A percentile compares a stretch with the other conserved stretches of the same genome.
phyloP scores from a whole-genome alignment of 2,329 filamentous ascomycete genomes.

The Microthyrium microscopicum region DNA sequence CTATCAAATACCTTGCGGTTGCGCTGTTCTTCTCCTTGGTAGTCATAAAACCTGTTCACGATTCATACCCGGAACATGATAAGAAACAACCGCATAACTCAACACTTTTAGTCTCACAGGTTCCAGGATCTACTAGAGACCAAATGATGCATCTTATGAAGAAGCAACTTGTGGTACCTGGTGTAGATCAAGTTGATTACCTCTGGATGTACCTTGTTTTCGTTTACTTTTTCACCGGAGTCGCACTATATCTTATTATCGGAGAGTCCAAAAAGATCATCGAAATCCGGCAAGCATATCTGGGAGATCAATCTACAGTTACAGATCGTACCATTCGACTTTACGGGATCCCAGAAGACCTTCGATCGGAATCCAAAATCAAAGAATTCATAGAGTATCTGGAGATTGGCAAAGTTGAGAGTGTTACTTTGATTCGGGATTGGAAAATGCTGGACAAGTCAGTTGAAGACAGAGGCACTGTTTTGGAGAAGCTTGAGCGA shows the following conservation, averaged over 20 bases:
- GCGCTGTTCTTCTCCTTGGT: constrained; percentile 68
- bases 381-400: constrained; percentile 76
- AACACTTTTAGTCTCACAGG: neutral
- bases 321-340: constrained; percentile 88
- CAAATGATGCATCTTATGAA: neutral
- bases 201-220: constrained; percentile 93
- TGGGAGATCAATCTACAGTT: constrained; percentile 86
- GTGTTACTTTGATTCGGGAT: constrained; percentile 68
- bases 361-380: constrained; percentile 69
- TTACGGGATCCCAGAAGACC: constrained; percentile 66
- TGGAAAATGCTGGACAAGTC: constrained; percentile 70
- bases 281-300: constrained; percentile 69
- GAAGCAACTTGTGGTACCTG: neutral
- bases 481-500: constrained; percentile 61
- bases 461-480: constrained; percentile 46
- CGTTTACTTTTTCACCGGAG: constrained; percentile 73
- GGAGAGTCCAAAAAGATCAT: constrained; percentile 75
- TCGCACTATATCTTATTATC: constrained; percentile 71
- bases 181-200: constrained; percentile 35
- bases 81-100: constrained; percentile 1
- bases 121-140: neutral
- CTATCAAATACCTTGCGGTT: constrained; percentile 62
- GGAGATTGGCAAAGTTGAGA: constrained; percentile 78
- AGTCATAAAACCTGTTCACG: constrained; percentile 76
- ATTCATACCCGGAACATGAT: constrained; percentile 33